A percentile compares a stretch with the other conserved stretches of the same genome.
Conservation (phyloP, 345 rosid species). For the Brassica cretica region DNA sequence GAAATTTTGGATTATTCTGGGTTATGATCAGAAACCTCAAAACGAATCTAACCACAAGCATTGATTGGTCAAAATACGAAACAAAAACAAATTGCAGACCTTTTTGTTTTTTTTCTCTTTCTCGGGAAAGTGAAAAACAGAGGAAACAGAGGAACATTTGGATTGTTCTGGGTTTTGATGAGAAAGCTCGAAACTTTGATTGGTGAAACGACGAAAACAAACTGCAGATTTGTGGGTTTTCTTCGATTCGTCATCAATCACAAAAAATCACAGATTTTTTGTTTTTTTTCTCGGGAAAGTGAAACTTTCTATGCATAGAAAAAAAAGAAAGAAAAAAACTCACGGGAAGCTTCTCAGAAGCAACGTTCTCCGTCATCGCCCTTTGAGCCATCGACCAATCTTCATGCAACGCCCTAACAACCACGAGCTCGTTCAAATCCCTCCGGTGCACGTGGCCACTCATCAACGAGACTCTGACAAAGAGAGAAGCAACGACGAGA, state of each 20-base stretch:
- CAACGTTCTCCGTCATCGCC: slow-evolving; percentile 44
- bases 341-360: slow-evolving; percentile 56
- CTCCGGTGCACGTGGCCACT: slow-evolving; percentile 38
- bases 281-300: slow-evolving; percentile 32
- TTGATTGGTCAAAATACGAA: neutral
- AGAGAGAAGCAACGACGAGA: slow-evolving; percentile 59
- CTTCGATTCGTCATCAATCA: neutral
- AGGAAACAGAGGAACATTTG: neutral
- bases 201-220: neutral
- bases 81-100: neutral
- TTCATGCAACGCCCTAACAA: slow-evolving; percentile 53
- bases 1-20: neutral
- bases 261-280: neutral
- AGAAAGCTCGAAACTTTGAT: neutral
- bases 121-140: slow-evolving; percentile 32
- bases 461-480: slow-evolving; percentile 55
- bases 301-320: neutral
- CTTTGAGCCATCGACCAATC: slow-evolving; percentile 71
- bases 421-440: slow-evolving; percentile 44
- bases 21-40: slow-evolving; percentile 4
- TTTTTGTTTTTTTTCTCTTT: neutral
- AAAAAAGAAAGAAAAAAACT: slow-evolving; percentile 16
- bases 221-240: neutral
- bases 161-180: neutral
- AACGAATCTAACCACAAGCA: neutral